phyloP scores from a whole-genome alignment of 179 eudicot genomes.

The Beta macrorhiza region DNA sequence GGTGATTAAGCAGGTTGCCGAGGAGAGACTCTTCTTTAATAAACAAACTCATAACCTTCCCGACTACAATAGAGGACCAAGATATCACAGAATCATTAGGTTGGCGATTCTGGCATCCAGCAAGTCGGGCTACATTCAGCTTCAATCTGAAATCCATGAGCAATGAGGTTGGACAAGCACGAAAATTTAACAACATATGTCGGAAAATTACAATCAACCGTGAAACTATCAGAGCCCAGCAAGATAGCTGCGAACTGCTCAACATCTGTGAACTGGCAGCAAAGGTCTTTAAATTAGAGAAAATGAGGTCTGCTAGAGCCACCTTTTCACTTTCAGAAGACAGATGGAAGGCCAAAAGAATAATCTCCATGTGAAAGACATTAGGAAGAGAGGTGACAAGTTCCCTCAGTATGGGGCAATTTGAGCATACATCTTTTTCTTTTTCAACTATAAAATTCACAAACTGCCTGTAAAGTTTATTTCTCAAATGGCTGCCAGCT shows the following conservation, averaged over 20 bases:
- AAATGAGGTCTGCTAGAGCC: constrained; percentile 44
- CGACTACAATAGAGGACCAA: constrained; percentile 62
- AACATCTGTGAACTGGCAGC: constrained; percentile 39
- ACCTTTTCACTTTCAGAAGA: constrained; percentile 83
- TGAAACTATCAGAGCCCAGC: constrained; percentile 83
- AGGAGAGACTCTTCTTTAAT: constrained; percentile 43
- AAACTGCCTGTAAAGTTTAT: constrained; percentile 50
- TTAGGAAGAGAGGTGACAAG: constrained; percentile 67
- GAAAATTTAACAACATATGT: constrained; percentile 74
- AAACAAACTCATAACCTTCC: constrained; percentile 44
- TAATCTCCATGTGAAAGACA: constrained; percentile 80
- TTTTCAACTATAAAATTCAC: constrained; percentile 60
- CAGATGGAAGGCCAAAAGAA: constrained; percentile 86
- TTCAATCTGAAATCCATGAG: constrained; percentile 72
- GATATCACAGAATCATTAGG: constrained; percentile 40
- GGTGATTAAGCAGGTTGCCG: constrained; percentile 55
- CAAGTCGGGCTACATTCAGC: constrained; percentile 52
- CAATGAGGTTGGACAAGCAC: constrained; percentile 74
- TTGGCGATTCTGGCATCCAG: constrained; percentile 38
- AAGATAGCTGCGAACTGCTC: constrained; percentile 58
- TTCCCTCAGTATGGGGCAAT: constrained; percentile 50
- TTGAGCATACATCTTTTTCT: constrained; percentile 44
- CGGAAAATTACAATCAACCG: constrained; percentile 77
- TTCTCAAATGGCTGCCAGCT: constrained; percentile 73
- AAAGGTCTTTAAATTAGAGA: constrained; percentile 51